Base-by-base conservation (phyloP, 441 rosid species). In the Populus trichocarpa region DNA sequence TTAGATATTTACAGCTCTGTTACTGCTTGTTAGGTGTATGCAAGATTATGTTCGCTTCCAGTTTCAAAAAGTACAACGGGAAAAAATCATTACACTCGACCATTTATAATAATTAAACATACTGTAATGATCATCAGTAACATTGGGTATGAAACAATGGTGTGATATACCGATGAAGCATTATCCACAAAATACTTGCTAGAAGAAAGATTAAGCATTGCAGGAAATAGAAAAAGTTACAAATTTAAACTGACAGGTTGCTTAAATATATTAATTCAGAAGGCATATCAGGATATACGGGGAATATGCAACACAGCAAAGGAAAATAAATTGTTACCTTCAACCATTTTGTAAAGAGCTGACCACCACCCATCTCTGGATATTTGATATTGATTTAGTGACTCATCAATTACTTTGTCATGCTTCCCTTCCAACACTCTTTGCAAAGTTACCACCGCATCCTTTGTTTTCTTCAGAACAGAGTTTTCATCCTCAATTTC, bases 361-460 rank as follows among this genome's bases (percentile, higher is more conserved):
- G 98, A 94, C 98, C 99, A 94, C 99, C 98, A 93, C 76, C 97
- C 86, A 65, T 94, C 98, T 74, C 84, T 84, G 28, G 98, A 78
- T 73, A 93, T 86, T 76, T 93, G 84, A 63, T 74, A 76, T 76
- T 91, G 86, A 46, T 83, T 77, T 73, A 96, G 82, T 2, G 98
- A 86, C 76, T 92, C 95, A 20, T 90, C 90, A 11, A 96, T 96
- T 81, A 76, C 90, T 81, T 83, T 88, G 76, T 89, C 88, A 72
- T 92, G 98, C 86, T 91, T 96, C 75, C 99, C 94, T 86, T 94
- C 98, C 71, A 96, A 80, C 73, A 96, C 94, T 72, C 89, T 89
- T 81, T 91, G 96, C 73, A 96, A 88, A 36, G 96, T 94, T 72
- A 89, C 70, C 0, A 96, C 96, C 1, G 99, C 98, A 80, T 94